Evolutionary conservation across 805 yeast species (phyloP).

Genomic region (Yarrowia keelungensis): DNA sequence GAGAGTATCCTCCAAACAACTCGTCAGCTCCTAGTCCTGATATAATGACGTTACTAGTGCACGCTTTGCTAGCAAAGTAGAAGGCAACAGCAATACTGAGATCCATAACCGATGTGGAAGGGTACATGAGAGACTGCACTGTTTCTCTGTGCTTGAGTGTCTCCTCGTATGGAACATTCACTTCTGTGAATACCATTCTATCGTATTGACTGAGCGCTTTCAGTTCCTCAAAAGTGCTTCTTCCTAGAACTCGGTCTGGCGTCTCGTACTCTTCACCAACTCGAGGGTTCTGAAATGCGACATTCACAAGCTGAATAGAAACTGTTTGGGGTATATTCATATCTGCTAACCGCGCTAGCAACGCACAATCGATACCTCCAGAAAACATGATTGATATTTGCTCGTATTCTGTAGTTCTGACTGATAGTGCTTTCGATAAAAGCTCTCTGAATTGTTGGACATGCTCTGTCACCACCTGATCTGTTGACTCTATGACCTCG

Average conservation of each 20-base stretch:
- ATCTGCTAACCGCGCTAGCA: constrained; percentile 62
- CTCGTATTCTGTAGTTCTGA: background rate
- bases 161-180: constrained; percentile 74
- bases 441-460: background rate
- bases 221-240: constrained; percentile 64
- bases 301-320: constrained; percentile 81
- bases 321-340: constrained; percentile 43
- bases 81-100: constrained; percentile 94
- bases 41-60: constrained; percentile 72
- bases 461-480: background rate
- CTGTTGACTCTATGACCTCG: constrained; percentile 1
- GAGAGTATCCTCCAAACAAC: constrained; percentile 91
- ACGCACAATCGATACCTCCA: constrained; percentile 94
- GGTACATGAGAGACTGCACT: constrained; percentile 76
- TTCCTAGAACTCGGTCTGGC: constrained; percentile 84
- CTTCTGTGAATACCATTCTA: constrained; percentile 61
- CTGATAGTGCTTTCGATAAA: background rate
- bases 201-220: constrained; percentile 49
- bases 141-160: constrained; percentile 59
- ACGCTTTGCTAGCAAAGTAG: constrained; percentile 81
- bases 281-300: constrained; percentile 90
- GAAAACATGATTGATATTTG: constrained; percentile 75
- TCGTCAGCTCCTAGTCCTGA: constrained; percentile 99
- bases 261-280: constrained; percentile 64
- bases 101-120: constrained; percentile 93